phyloP scores from a whole-genome alignment of 1,139 yeast genomes.

The Taphrina flavorubra region DNA sequence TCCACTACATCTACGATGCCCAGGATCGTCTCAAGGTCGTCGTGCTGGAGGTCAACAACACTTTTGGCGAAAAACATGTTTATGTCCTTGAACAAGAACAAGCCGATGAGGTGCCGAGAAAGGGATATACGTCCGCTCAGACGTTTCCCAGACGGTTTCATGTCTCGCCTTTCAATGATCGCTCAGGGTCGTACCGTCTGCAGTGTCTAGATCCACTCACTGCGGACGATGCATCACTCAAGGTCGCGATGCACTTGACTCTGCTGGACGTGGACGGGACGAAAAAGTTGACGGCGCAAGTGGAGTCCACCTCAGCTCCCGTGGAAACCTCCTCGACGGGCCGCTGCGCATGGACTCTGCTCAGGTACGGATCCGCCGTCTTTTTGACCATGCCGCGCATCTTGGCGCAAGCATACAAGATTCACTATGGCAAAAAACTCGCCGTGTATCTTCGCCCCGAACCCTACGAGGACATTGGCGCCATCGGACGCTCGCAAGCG shows the following conservation, averaged over 20 bases:
- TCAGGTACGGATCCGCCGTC: slow-evolving; percentile 22
- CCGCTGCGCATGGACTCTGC: slow-evolving; percentile 1
- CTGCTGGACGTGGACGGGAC: slow-evolving; percentile 24
- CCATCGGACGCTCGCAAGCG: slow-evolving; percentile 32
- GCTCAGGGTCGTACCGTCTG: slow-evolving; percentile 33
- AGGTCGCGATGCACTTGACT: slow-evolving; percentile 34
- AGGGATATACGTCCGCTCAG: slow-evolving; percentile 27
- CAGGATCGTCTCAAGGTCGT: slow-evolving; percentile 14
- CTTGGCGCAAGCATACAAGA: slow-evolving; percentile 23
- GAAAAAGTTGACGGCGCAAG: slow-evolving; percentile 40
- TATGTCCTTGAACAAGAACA: slow-evolving; percentile 31
- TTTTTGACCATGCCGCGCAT: slow-evolving; percentile 40
- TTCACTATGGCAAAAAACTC: slow-evolving; percentile 35
- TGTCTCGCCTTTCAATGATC: slow-evolving; percentile 41
- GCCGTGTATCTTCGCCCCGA: slow-evolving; percentile 38
- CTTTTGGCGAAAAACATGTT: slow-evolving; percentile 39
- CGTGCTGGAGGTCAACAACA: slow-evolving; percentile 39
- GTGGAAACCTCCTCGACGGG: slow-evolving; percentile 6
- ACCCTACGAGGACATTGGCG: slow-evolving; percentile 28
- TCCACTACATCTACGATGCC: slow-evolving; percentile 30
- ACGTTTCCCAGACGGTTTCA: slow-evolving; percentile 37
- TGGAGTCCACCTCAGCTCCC: slow-evolving; percentile 21
- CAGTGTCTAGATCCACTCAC: slow-evolving; percentile 26
- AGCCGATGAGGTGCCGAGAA: not conserved
- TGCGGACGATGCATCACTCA: not conserved